These are phyloP conservation scores for Gossypium gossypioides DNA, from an alignment of 441 rosid genomes.

Conservation along the genomic window DNA sequence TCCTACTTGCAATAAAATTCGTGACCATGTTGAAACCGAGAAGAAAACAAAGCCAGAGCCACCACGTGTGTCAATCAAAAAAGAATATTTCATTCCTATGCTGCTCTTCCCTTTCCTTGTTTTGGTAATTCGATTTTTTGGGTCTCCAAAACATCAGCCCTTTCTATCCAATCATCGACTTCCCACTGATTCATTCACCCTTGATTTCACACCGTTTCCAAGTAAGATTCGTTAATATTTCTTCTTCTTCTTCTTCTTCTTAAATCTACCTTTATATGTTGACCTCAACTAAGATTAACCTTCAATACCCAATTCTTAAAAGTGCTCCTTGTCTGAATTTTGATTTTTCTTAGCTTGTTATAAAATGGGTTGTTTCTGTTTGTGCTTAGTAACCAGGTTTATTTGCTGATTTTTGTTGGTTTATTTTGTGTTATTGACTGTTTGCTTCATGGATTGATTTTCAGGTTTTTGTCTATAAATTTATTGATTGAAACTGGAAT, in stretches of 20 bases:
- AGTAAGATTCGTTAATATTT: constrained; percentile 21
- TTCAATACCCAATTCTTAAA: constrained; percentile 9
- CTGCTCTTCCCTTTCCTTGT: neutral
- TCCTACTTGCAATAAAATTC: neutral
- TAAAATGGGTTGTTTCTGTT: constrained; percentile 16
- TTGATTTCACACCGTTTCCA: constrained; percentile 7
- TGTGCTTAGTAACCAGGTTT: constrained; percentile 2
- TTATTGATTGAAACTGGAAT: neutral
- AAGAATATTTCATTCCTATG: constrained; percentile 3
- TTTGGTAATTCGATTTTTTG: neutral
- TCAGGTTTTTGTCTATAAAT: neutral
- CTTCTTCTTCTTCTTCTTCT: neutral
- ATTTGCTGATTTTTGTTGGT: neutral
- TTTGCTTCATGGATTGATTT: neutral
- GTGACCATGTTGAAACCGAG: neutral
- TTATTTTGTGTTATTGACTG: neutral
- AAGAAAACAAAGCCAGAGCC: neutral
- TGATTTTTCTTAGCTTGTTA: constrained; percentile 3
- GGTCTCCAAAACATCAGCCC: neutral
- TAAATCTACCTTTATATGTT: neutral
- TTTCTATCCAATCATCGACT: constrained; percentile 15
- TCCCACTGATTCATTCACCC: constrained; percentile 6
- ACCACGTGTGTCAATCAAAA: constrained; percentile 8
- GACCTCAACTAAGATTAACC: neutral
- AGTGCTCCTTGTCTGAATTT: neutral